These are phyloP conservation scores for Stentor coeruleus DNA, from an alignment of 73 alveolate species.

Conservation along the genomic window DNA sequence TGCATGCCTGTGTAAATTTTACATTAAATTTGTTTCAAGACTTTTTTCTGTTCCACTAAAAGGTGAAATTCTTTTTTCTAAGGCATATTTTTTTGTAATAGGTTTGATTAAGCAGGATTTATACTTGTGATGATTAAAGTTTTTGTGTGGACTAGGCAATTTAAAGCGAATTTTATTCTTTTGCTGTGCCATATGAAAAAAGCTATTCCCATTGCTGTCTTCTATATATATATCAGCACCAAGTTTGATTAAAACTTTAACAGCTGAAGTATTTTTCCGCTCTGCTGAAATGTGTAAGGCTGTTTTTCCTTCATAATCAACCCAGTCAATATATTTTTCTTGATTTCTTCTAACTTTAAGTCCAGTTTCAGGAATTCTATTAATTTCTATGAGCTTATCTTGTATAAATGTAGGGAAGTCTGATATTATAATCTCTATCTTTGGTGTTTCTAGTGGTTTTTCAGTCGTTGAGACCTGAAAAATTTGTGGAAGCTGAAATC, in stretches of 20 bases:
- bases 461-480: neutral
- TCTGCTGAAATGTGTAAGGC: neutral
- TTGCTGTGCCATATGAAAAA: neutral
- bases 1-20: neutral
- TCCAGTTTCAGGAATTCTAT: neutral
- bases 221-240: conserved; percentile 5
- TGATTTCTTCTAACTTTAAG: neutral
- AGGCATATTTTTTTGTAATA: neutral
- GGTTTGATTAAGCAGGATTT: neutral
- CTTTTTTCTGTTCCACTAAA: too few species aligned
- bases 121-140: neutral
- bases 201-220: neutral
- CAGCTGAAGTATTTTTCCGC: neutral
- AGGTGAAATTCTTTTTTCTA: too few species aligned
- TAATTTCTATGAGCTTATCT: neutral
- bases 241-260: neutral
- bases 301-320: neutral
- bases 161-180: neutral
- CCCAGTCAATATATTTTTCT: conserved; percentile 3
- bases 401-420: neutral
- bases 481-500: neutral
- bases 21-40: neutral
- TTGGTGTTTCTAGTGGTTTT: neutral
- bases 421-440: neutral
- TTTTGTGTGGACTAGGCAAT: neutral